These are phyloP conservation scores for Trichoderma cornu-damae DNA, from an alignment of 2,329 filamentous ascomycete species.

Conservation along the genomic window DNA sequence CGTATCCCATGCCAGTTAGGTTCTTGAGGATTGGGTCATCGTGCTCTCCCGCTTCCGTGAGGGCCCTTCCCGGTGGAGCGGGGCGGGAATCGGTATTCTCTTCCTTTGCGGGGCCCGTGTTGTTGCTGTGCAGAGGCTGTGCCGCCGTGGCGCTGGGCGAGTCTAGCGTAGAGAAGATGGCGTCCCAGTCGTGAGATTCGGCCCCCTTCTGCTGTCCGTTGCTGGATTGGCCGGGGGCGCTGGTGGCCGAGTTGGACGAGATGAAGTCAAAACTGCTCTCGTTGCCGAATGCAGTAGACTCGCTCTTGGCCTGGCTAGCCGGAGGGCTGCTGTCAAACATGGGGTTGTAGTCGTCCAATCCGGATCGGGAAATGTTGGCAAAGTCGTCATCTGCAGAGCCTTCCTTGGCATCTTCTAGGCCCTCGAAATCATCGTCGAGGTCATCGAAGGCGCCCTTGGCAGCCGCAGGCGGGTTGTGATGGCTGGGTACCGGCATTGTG, in stretches of 20 bases:
- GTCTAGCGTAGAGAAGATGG: slow-evolving; percentile 80
- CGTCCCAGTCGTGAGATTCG: slow-evolving; percentile 81
- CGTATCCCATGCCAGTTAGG: slow-evolving; percentile 84
- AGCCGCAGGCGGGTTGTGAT: slow-evolving; percentile 29
- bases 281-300: slow-evolving; percentile 47
- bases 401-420: slow-evolving; percentile 78
- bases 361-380: slow-evolving; percentile 65
- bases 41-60: slow-evolving; percentile 70
- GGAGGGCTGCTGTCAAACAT: slow-evolving; percentile 69
- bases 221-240: slow-evolving; percentile 36
- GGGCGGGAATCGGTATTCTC: slow-evolving; percentile 27
- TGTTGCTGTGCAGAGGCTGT: slow-evolving; percentile 14
- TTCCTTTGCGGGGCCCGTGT: slow-evolving; percentile 5
- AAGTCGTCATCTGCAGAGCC: slow-evolving; percentile 75
- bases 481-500: slow-evolving; percentile 26
- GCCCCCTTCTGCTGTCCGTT: slow-evolving; percentile 36
- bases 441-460: slow-evolving; percentile 62
- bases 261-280: slow-evolving; percentile 59
- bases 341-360: slow-evolving; percentile 72
- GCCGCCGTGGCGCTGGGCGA: slow-evolving; percentile 38
- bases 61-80: slow-evolving; percentile 52
- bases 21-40: slow-evolving; percentile 91
- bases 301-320: slow-evolving; percentile 50
- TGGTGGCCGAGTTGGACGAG: slow-evolving; percentile 32
- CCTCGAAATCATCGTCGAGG: slow-evolving; percentile 75